Percentiles rank a stretch among this genome's conserved stretches.
phyloP scores from a whole-genome alignment of 805 yeast genomes.

The Candida patagonica region DNA sequence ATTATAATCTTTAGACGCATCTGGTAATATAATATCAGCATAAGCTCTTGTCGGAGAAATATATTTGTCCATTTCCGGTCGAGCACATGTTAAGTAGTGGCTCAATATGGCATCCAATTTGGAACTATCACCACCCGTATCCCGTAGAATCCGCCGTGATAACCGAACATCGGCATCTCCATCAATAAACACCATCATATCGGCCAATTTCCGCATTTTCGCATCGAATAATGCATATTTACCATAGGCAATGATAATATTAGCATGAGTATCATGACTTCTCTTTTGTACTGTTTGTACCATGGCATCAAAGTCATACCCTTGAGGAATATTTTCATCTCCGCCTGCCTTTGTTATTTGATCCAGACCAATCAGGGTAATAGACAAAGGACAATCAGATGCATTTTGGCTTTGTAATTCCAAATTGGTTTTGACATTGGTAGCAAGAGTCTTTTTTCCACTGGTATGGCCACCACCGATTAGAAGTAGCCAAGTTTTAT shows the following conservation, averaged over 20 bases:
- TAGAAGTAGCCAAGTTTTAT: slow-evolving; percentile 37
- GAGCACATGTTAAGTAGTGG: slow-evolving; percentile 44
- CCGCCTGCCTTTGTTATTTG: slow-evolving; percentile 23
- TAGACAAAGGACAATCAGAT: slow-evolving; percentile 18
- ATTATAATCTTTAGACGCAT: slow-evolving; percentile 45
- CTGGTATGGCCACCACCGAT: slow-evolving; percentile 58
- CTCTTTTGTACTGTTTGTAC: too few species aligned
- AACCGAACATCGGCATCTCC: slow-evolving; percentile 79
- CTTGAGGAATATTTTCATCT: slow-evolving; percentile 18
- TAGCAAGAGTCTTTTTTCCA: slow-evolving; percentile 36
- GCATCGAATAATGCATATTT: slow-evolving; percentile 67
- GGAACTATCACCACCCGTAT: slow-evolving; percentile 19
- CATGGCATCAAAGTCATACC: slow-evolving; percentile 29
- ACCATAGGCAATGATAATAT: slow-evolving; percentile 35
- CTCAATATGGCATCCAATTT: slow-evolving; percentile 28
- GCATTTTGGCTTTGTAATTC: slow-evolving; percentile 17
- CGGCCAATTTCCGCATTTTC: slow-evolving; percentile 44
- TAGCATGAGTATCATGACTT: slow-evolving; percentile 10
- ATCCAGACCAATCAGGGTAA: slow-evolving; percentile 37
- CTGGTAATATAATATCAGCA: slow-evolving; percentile 68
- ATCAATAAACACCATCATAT: slow-evolving; percentile 66
- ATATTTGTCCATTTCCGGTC: slow-evolving; percentile 59
- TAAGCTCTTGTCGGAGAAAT: slow-evolving; percentile 54
- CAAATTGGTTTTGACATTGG: slow-evolving; percentile 30
- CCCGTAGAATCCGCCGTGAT: slow-evolving; percentile 51